phyloP scores from a whole-genome alignment of 805 yeast species.

The Middelhovenomyces tepae region DNA sequence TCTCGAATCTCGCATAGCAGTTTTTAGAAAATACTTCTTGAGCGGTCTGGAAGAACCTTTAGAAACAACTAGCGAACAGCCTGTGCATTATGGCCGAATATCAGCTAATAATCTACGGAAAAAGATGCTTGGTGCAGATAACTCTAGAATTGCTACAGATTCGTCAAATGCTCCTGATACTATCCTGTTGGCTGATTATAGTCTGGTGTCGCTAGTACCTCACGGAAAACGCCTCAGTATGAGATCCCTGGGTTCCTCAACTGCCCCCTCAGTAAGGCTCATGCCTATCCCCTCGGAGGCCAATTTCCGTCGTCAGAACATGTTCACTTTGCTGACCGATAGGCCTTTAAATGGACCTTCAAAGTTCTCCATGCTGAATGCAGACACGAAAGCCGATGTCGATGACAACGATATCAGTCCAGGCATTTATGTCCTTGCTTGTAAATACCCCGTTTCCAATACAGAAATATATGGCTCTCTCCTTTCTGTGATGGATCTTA shows the following conservation, averaged over 20 bases:
- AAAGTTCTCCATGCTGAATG: too few relatives aligned
- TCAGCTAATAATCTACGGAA: not conserved
- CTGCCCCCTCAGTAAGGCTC: too few relatives aligned
- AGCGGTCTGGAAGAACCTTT: conserved; percentile 21
- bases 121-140: not conserved
- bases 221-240: too few relatives aligned
- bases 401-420: not conserved
- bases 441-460: conserved; percentile 13
- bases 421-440: conserved; percentile 17
- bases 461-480: conserved; percentile 5
- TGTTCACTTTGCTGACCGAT: too few relatives aligned
- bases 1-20: conserved; percentile 46
- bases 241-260: too few relatives aligned
- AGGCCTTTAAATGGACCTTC: too few relatives aligned
- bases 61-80: not conserved
- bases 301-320: too few relatives aligned
- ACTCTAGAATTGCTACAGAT: not conserved
- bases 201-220: too few relatives aligned
- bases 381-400: not conserved
- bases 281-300: too few relatives aligned
- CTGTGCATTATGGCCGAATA: conserved; percentile 1
- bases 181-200: too few relatives aligned
- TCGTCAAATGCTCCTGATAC: too few relatives aligned
- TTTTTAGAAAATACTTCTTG: conserved; percentile 37
- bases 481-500: conserved; percentile 13